Conservation (phyloP, 73 alveolate genomes). For the Paramecium bursaria region DNA sequence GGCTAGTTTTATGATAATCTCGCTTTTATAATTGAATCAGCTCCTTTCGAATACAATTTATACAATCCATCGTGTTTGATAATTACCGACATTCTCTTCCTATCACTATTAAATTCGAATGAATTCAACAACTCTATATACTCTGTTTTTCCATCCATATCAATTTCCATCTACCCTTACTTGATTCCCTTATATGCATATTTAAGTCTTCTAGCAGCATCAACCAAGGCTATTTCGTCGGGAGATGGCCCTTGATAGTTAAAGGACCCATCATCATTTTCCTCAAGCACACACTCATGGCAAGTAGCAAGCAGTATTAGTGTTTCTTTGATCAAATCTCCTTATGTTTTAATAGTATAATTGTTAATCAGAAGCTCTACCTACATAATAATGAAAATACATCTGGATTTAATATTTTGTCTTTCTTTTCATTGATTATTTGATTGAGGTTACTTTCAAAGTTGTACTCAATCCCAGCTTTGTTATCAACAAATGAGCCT, state of each 20-base stretch:
- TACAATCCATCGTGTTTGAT: constrained; percentile 65
- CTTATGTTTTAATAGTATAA: constrained; percentile 20
- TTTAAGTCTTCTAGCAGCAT: constrained; percentile 72
- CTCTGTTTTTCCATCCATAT: constrained; percentile 40
- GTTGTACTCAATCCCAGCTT: constrained; percentile 63
- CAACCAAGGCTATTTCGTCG: constrained; percentile 74
- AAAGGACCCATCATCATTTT: constrained; percentile 59
- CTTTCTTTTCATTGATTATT: not conserved
- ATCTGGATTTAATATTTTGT: not conserved
- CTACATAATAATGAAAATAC: not conserved
- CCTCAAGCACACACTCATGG: constrained; percentile 74
- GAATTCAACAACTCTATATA: constrained; percentile 74
- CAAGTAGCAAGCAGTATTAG: constrained; percentile 67
- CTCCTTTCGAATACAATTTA: constrained; percentile 77
- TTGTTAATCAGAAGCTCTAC: not conserved
- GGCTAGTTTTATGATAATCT: constrained; percentile 59
- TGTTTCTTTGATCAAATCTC: constrained; percentile 60
- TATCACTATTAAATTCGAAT: constrained; percentile 90
- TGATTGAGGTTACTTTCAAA: constrained; percentile 3
- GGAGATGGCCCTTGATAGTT: constrained; percentile 79
- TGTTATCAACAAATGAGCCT: constrained; percentile 56
- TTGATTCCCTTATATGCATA: constrained; percentile 31
- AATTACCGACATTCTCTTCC: constrained; percentile 97
- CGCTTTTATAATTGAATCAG: constrained; percentile 78
- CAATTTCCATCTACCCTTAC: constrained; percentile 49